These are phyloP conservation scores for Termitomyces sp. DNA, from an alignment of 768 basidiomycete species.

Conservation along the genomic window DNA sequence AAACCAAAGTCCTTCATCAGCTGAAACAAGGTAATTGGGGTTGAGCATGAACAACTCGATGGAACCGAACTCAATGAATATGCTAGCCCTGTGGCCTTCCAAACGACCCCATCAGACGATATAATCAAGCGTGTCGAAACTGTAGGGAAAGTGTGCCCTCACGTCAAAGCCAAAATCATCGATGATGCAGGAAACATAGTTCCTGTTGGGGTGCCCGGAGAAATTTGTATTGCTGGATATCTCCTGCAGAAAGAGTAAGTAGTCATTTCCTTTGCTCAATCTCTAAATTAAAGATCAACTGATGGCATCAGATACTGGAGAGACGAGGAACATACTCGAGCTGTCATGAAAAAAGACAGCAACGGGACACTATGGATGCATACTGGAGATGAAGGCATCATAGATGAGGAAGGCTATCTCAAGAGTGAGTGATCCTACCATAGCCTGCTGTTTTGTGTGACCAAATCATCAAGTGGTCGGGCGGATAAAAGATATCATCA, in stretches of 20 bases:
- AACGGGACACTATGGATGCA: slow-evolving; percentile 73
- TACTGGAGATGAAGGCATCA: slow-evolving; percentile 77
- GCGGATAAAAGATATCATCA: slow-evolving; percentile 83
- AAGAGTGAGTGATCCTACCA: slow-evolving; percentile 41
- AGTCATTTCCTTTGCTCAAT: not conserved
- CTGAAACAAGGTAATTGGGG: slow-evolving; percentile 61
- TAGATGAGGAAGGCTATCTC: slow-evolving; percentile 82
- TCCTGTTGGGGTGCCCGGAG: slow-evolving; percentile 72
- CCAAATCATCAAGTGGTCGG: slow-evolving; percentile 56
- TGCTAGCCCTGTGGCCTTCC: slow-evolving; percentile 79
- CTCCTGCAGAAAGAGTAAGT: slow-evolving; percentile 74
- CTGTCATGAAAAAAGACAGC: slow-evolving; percentile 53
- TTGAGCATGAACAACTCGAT: not conserved
- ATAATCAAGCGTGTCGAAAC: slow-evolving; percentile 77
- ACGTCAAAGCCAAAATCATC: slow-evolving; percentile 73
- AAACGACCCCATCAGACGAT: slow-evolving; percentile 67
- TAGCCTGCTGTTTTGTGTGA: not conserved
- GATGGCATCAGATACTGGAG: slow-evolving; percentile 61
- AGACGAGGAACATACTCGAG: slow-evolving; percentile 62
- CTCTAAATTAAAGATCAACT: not conserved
- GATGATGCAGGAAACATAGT: slow-evolving; percentile 56
- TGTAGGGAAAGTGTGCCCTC: slow-evolving; percentile 73
- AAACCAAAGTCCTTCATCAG: slow-evolving; percentile 30
- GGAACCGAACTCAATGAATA: not conserved
- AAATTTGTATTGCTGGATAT: slow-evolving; percentile 74